Percentiles rank a stretch among this genome's conserved stretches.
Evolutionary conservation across 202 grass and related monocot genomes (phyloP).

Genomic region (Alloteropsis angusta): DNA sequence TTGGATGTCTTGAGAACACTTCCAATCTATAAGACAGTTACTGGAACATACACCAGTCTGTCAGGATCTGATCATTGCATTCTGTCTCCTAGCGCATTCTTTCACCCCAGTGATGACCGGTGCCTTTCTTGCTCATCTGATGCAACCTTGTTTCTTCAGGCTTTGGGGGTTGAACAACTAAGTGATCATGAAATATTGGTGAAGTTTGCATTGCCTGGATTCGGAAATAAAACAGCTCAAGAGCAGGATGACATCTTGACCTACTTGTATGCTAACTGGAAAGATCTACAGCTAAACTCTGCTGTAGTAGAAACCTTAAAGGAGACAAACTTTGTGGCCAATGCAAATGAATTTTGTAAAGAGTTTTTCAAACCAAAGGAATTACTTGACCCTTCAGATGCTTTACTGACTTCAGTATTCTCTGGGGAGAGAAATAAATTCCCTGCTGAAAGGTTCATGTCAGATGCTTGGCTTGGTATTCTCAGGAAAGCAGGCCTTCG

Average conservation of each 20-base stretch:
- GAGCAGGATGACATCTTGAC: constrained; percentile 86
- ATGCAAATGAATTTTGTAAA: constrained; percentile 66
- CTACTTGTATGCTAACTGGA: constrained; percentile 83
- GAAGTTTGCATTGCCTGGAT: constrained; percentile 85
- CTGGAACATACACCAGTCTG: constrained; percentile 71
- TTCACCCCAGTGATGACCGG: constrained; percentile 59
- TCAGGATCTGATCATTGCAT: constrained; percentile 63
- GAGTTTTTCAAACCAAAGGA: constrained; percentile 77
- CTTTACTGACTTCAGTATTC: constrained; percentile 77
- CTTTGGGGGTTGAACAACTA: constrained; percentile 75
- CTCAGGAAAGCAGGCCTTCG: constrained; percentile 77
- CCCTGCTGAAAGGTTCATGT: constrained; percentile 70
- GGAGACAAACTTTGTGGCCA: constrained; percentile 69
- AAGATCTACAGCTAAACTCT: constrained; percentile 64
- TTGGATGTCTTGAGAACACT: constrained; percentile 75
- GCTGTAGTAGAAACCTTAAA: constrained; percentile 56
- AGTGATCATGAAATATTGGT: constrained; percentile 81
- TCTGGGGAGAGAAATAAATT: constrained; percentile 68
- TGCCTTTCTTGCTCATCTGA: constrained; percentile 58
- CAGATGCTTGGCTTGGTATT: constrained; percentile 81
- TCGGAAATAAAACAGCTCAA: constrained; percentile 65
- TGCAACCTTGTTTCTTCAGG: constrained; percentile 57
- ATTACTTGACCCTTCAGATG: constrained; percentile 78
- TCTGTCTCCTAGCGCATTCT: constrained; percentile 74
- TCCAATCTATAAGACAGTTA: constrained; percentile 85